phyloP scores from a whole-genome alignment of 2,329 filamentous ascomycete genomes.

The Epichloe gansuensis region DNA sequence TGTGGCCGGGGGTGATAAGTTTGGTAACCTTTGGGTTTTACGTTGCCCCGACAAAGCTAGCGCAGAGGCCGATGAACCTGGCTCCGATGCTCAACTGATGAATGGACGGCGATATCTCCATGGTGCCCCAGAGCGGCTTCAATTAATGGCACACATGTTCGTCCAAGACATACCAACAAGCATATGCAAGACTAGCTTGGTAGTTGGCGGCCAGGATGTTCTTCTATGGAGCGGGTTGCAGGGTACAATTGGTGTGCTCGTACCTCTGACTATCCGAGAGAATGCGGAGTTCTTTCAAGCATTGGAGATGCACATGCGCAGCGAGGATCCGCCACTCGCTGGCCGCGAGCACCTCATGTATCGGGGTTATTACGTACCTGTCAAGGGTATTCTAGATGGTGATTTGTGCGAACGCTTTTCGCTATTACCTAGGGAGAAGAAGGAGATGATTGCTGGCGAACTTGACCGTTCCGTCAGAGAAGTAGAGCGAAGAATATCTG shows the following conservation, averaged over 20 bases:
- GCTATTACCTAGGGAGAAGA: constrained; percentile 72
- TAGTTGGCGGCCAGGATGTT: constrained; percentile 83
- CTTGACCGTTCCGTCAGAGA: constrained; percentile 81
- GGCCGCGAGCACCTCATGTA: constrained; percentile 94
- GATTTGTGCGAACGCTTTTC: constrained; percentile 90
- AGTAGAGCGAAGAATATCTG: constrained; percentile 89
- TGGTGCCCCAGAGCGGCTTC: constrained; percentile 72
- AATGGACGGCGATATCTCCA: constrained; percentile 85
- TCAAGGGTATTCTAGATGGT: constrained; percentile 92
- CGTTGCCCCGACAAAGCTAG: constrained; percentile 77
- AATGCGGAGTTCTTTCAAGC: constrained; percentile 97
- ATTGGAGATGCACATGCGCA: constrained; percentile 74
- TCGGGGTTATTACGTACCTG: constrained; percentile 85
- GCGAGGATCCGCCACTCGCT: constrained; percentile 74
- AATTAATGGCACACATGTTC: constrained; percentile 77
- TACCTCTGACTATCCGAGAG: constrained; percentile 81
- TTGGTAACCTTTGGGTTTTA: constrained; percentile 89
- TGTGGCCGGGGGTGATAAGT: constrained; percentile 87
- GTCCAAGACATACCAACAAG: constrained; percentile 85
- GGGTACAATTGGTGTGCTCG: constrained; percentile 82
- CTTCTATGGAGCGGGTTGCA: constrained; percentile 93
- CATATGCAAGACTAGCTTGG: constrained; percentile 76
- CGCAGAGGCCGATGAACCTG: constrained; percentile 83
- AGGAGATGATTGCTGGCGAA: constrained; percentile 88
- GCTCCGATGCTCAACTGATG: constrained; percentile 76